Evolutionary conservation across 1,284 basidiomycete genomes (phyloP), one percentile per base, ranked within the genome.

Genomic region (Trichosporon asahii): DNA sequence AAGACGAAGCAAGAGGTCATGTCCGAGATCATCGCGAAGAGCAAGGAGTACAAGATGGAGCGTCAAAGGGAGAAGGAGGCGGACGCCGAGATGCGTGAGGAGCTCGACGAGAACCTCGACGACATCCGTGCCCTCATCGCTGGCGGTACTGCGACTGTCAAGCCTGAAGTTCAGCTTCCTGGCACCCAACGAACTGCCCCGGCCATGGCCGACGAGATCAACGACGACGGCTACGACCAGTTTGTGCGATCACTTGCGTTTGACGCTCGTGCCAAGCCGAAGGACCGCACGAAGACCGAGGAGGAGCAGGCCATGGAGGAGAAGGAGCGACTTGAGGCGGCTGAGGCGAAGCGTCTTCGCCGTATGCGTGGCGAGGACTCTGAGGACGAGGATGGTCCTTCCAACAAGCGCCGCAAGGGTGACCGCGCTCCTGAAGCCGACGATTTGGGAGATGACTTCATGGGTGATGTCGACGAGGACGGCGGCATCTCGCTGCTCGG

Each of bases 21-120:
- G 97, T 89, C 92, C 0, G 97, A 99, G 83, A 91, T 99, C 66
- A 95, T 99, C 65, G 92, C 94, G 14, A 99, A 99, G 84, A 96
- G 94, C 84, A 99, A 99, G 83, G 89, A 90, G 68, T 89, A 97
- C 84, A 98, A 95, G 86, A 94, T 93, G 37, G 70, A 57, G 14
- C 69, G 96, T 53, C 95, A 98, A 87, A 88, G 91, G 78, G 90
- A 94, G 81, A 90, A 89, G 74, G 93, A 95, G 74, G 86, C 90
- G 75, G 94, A 93, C 77, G 93, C 95, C 27, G 91, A 91, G 74
- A 86, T 95, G 21, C 91, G 97, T 68, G 89, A 92, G 75, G 88
- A 94, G 81, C 89, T 99, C 49, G 97, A 99, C 83, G 87, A 91
- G 67, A 91, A 95, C 74, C 90, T 99, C 67, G 90, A 91, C 72